phyloP scores from a whole-genome alignment of 192 early-diverging fungal species.

The Linnemannia schmuckeri region DNA sequence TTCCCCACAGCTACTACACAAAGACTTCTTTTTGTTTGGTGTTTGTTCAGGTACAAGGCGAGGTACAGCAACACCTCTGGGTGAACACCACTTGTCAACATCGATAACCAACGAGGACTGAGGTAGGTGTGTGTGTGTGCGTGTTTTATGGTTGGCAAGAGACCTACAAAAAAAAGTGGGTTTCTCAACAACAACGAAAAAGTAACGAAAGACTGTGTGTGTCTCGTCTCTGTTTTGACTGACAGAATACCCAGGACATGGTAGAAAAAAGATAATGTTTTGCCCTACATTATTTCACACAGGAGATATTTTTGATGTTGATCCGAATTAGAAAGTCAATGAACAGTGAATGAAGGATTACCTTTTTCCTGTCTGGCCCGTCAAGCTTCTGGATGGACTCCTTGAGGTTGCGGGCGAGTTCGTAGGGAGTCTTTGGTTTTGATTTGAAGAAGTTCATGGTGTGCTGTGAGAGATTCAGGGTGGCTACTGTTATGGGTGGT shows the following conservation, averaged over 20 bases:
- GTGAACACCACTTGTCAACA: background rate
- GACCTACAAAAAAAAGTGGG: background rate
- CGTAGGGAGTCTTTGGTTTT: slow-evolving; percentile 88
- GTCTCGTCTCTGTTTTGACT: background rate
- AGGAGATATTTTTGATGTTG: background rate
- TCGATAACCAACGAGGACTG: background rate
- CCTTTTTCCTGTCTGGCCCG: slow-evolving; percentile 78
- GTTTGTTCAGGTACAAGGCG: slow-evolving; percentile 3
- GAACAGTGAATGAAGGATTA: slow-evolving; percentile 35
- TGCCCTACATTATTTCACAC: background rate
- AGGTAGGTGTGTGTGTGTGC: too few relatives aligned
- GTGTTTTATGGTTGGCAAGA: background rate
- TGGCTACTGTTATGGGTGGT: background rate
- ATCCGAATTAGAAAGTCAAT: background rate
- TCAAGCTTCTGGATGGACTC: slow-evolving; percentile 86
- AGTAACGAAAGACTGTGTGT: background rate
- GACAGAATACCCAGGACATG: background rate
- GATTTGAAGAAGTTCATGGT: slow-evolving; percentile 75
- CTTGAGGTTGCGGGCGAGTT: slow-evolving; percentile 89
- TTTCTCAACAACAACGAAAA: background rate
- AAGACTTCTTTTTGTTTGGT: background rate
- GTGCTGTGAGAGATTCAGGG: slow-evolving; percentile 10
- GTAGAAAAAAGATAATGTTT: background rate
- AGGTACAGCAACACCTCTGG: background rate
- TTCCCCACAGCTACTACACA: slow-evolving; percentile 16